Percentiles rank a stretch among this genome's conserved stretches.
phyloP scores from a whole-genome alignment of 2,329 filamentous ascomycete species.

The Fusarium proliferatum region DNA sequence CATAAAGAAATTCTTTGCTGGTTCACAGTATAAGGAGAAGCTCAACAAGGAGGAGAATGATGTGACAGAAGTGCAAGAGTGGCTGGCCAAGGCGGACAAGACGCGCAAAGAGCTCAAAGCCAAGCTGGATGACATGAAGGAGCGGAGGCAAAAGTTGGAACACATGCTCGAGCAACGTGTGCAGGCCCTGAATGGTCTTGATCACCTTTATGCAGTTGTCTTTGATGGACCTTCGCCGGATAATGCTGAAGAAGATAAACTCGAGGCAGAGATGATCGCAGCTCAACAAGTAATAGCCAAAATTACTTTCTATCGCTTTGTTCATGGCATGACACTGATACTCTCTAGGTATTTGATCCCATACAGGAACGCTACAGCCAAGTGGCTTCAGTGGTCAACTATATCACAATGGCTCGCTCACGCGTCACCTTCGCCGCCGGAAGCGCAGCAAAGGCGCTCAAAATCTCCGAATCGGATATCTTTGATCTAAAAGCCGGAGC shows the following conservation, averaged over 20 bases:
- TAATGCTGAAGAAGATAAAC: not conserved
- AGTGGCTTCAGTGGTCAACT: not conserved
- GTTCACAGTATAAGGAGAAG: not conserved
- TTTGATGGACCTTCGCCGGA: not conserved
- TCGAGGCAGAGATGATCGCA: not conserved
- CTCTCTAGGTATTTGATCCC: not conserved
- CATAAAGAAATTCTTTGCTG: not conserved
- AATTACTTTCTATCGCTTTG: accelerated
- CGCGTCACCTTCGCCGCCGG: not conserved
- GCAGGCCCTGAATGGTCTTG: not conserved
- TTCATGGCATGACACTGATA: not conserved
- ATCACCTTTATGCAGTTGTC: not conserved
- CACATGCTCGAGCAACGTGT: not conserved
- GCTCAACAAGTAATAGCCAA: not conserved
- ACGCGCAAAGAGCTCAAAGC: not conserved
- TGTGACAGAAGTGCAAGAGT: not conserved
- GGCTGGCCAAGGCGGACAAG: not conserved
- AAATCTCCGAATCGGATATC: not conserved
- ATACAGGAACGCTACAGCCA: not conserved
- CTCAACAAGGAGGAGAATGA: not conserved
- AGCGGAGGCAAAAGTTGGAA: not conserved
- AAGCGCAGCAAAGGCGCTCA: not conserved
- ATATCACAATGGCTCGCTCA: not conserved
- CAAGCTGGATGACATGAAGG: not conserved
- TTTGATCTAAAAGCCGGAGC: not conserved